A percentile compares a stretch with the other conserved stretches of the same genome.
phyloP scores from a whole-genome alignment of 306 rosid genomes.

The Calophaca sinica region DNA sequence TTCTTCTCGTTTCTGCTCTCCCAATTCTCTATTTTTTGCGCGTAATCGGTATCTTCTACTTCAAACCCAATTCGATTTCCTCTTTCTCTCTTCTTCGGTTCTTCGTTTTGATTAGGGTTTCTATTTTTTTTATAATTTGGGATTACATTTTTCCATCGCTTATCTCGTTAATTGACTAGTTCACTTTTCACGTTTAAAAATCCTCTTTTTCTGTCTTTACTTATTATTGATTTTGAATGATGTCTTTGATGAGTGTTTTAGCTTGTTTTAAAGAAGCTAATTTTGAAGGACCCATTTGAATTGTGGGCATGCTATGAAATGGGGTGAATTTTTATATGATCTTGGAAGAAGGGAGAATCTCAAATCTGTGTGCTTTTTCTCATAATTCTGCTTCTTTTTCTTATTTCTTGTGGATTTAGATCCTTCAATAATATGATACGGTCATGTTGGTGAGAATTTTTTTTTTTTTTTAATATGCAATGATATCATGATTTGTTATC shows the following conservation, averaged over 20 bases:
- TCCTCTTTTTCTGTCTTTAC: background rate
- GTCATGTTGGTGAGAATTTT: background rate
- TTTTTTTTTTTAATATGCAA: background rate
- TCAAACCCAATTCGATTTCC: constrained; percentile 1
- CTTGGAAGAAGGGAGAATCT: background rate
- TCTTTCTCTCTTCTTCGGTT: background rate
- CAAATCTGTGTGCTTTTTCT: background rate
- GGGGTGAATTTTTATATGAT: constrained; percentile 25
- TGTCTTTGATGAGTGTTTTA: constrained; percentile 1
- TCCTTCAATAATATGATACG: background rate
- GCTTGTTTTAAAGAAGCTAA: constrained; percentile 13
- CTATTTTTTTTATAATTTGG: background rate
- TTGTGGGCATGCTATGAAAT: constrained; percentile 30
- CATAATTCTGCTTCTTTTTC: background rate
- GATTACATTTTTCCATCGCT: constrained; percentile 22
- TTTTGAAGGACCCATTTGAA: constrained; percentile 5
- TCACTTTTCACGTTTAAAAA: background rate
- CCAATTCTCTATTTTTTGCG: constrained; percentile 23
- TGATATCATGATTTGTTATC: background rate
- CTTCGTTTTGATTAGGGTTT: constrained; percentile 31
- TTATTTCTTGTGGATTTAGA: constrained; percentile 3
- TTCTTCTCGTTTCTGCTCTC: constrained; percentile 24
- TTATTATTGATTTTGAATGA: background rate
- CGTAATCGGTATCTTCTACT: constrained; percentile 35
- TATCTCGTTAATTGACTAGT: background rate